Conservation (phyloP, 2,329 filamentous ascomycete genomes). For the Cercospora beticola region DNA sequence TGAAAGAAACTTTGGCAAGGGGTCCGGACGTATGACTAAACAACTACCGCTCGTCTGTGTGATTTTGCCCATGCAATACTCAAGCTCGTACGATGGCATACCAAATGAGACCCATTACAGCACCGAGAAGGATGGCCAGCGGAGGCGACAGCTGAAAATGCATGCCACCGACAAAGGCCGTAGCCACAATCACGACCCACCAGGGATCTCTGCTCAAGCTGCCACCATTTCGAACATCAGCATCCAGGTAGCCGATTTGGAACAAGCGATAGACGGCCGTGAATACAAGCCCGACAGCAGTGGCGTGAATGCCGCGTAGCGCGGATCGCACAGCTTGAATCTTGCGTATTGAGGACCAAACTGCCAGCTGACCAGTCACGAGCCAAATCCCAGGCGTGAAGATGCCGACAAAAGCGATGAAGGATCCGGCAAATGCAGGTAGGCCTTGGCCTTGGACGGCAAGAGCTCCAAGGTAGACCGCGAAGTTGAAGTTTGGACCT, state of each 20-base stretch:
- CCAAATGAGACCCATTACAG: conserved; percentile 42
- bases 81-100: conserved; percentile 34
- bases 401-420: conserved; percentile 44
- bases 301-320: conserved; percentile 44
- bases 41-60: too few species aligned
- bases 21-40: too few species aligned
- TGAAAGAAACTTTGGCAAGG: background rate
- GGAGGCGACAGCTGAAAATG: conserved; percentile 45
- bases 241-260: conserved; percentile 46
- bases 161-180: conserved; percentile 43
- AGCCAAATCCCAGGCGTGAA: conserved; percentile 44
- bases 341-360: conserved; percentile 43
- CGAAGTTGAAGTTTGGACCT: conserved; percentile 60
- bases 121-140: conserved; percentile 43
- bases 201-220: conserved; percentile 44
- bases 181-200: conserved; percentile 48
- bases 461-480: conserved; percentile 45
- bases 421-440: conserved; percentile 38
- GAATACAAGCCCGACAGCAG: conserved; percentile 46
- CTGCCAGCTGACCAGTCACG: conserved; percentile 39
- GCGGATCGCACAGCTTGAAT: conserved; percentile 39
- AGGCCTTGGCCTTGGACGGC: conserved; percentile 34
- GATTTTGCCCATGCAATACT: background rate
- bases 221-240: conserved; percentile 37
- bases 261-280: conserved; percentile 48